Evolutionary conservation across 2,329 filamentous ascomycete genomes (phyloP).

Genomic region (Arthrobotrys conoides): DNA sequence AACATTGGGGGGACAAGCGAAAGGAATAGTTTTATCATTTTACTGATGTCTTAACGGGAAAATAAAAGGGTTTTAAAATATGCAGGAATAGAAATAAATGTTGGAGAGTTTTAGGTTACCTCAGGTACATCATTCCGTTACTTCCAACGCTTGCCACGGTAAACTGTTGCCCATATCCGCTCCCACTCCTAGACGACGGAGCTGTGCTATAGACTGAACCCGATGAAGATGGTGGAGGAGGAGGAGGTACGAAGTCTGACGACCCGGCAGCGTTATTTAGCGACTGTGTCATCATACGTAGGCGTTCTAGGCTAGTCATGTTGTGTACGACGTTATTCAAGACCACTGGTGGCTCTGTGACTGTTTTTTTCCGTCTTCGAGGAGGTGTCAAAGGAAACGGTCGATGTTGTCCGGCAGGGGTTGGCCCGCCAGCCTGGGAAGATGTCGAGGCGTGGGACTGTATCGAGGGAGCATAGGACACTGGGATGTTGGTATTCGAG

Average conservation of each 20-base stretch:
- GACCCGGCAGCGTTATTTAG: slow-evolving; percentile 47
- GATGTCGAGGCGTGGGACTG: slow-evolving; percentile 49
- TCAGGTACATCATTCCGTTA: slow-evolving; percentile 61
- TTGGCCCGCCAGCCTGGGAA: slow-evolving; percentile 22
- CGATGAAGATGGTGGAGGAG: slow-evolving; percentile 54
- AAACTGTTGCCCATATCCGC: slow-evolving; percentile 58
- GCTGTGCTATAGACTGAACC: slow-evolving; percentile 55
- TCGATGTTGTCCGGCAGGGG: slow-evolving; percentile 17
- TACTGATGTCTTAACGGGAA: not conserved
- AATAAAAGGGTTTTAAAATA: slow-evolving; percentile 19
- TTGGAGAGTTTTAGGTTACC: slow-evolving; percentile 50
- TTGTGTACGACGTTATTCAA: slow-evolving; percentile 60
- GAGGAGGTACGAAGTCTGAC: slow-evolving; percentile 53
- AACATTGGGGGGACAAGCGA: slow-evolving; percentile 19
- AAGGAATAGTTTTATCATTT: not conserved
- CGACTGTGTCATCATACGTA: slow-evolving; percentile 61
- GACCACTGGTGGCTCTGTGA: slow-evolving; percentile 55
- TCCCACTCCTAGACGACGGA: slow-evolving; percentile 55
- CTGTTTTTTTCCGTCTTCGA: slow-evolving; percentile 57
- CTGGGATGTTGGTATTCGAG: slow-evolving; percentile 50
- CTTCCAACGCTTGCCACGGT: slow-evolving; percentile 60
- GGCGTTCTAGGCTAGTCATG: slow-evolving; percentile 59
- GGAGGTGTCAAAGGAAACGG: slow-evolving; percentile 60
- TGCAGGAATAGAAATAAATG: slow-evolving; percentile 29
- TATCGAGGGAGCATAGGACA: slow-evolving; percentile 52